These are phyloP conservation scores for Globisporangium echinulatum DNA, from an alignment of 352 stramenopile genomes.

Conservation along the genomic window DNA sequence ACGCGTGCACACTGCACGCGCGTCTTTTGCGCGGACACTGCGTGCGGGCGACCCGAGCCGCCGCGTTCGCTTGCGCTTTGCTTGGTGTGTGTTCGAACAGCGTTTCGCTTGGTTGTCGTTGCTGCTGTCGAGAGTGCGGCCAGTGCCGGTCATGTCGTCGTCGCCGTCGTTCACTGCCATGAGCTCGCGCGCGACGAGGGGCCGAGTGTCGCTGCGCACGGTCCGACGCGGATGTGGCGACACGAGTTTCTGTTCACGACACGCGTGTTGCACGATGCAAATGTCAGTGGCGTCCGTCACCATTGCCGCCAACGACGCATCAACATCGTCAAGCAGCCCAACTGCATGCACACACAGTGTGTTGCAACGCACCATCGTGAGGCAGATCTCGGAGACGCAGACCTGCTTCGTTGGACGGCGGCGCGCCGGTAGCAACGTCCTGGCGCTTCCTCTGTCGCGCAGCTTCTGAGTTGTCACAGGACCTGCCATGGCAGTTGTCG, in stretches of 20 bases:
- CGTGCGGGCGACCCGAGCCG: neutral
- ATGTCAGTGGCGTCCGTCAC: neutral
- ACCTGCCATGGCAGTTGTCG: too few relatives aligned
- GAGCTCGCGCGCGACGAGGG: neutral
- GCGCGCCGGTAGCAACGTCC: neutral
- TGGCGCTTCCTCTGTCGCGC: neutral
- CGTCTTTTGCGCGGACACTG: neutral
- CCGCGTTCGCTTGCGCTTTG: constrained; percentile 5
- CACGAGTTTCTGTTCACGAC: constrained; percentile 3
- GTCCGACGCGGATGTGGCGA: neutral
- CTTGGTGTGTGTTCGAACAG: neutral
- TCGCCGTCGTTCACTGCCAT: neutral
- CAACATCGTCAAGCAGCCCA: neutral
- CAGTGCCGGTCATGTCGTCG: neutral
- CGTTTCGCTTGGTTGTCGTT: too few relatives aligned
- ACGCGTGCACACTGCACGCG: neutral
- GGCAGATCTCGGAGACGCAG: neutral
- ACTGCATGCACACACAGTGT: neutral
- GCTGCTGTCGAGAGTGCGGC: neutral
- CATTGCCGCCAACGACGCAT: neutral
- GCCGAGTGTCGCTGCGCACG: neutral
- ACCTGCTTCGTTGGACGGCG: neutral
- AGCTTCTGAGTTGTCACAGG: neutral
- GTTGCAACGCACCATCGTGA: constrained; percentile 1
- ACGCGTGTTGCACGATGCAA: neutral